Base-by-base conservation (phyloP, 495 filamentous ascomycete species). In the Penicillium subrubescens region DNA sequence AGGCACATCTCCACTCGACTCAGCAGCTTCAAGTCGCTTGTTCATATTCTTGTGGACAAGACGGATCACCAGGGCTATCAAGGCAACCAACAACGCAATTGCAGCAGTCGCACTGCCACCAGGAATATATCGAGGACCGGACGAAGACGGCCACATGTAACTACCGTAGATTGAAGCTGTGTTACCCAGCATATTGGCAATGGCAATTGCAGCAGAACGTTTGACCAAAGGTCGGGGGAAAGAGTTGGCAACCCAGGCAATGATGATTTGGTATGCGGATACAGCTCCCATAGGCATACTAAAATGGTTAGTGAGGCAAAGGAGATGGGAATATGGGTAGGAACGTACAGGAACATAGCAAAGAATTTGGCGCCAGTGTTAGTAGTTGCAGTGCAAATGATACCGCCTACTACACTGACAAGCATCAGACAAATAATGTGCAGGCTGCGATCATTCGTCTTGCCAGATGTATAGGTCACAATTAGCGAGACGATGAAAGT, bases 171-270 rank as follows among this genome's bases (percentile, higher is more conserved):
- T 94, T 2, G 75, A 78, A 34, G 85, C 84, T 14, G 83, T 82
- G 66, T 93, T 94, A 0, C 85, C 85, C 17, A 93, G 81, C 34
- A 90, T 90, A 65, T 94, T 95, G 71, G 92, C 91, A 57, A 88
- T 81, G 10, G 92, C 92, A 12, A 94, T 81, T 0, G 89, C 90
- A 11, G 72, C 70, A 31, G 73, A 73, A n/a, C 72, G 68, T 60
- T 96, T 96, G 17, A 91, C 89, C 1, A 90, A 86, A 1, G 92
- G 92, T 7, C 92, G 84, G 14, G 92, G 90, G 61, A 94, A 85
- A 1, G 87, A 88, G 73, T 93, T 93, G 50, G 83, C 86, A 52
- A 94, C 91, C 90, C 90, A 95, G 2, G 87, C 87, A 14, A 94
- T 81, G 51, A 77, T 77, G 48, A 77, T 77, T 57, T 75, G 75